These are phyloP conservation scores for Physcomitrellopsis africana DNA, from an alignment of 225 moss, liverwort and hornwort genomes.

Conservation along the genomic window DNA sequence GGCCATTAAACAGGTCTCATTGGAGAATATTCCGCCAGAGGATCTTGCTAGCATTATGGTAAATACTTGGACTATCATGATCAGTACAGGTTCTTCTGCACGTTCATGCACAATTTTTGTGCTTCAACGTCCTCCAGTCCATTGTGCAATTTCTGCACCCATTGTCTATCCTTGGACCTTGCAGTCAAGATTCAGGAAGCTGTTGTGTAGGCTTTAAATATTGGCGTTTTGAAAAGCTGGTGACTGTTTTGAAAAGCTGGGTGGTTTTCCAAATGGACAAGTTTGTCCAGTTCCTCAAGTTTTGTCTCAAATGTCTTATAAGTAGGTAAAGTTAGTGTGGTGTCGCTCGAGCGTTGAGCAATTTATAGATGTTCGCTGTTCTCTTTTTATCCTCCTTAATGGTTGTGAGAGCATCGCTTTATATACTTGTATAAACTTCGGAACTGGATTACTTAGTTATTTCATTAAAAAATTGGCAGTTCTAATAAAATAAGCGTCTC, in stretches of 20 bases:
- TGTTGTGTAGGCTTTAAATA: background rate
- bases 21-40: conserved; percentile 80
- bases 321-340: background rate
- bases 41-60: conserved; percentile 91
- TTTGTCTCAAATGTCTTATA: background rate
- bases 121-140: background rate
- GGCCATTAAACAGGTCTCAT: conserved; percentile 83
- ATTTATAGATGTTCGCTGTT: background rate
- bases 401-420: background rate
- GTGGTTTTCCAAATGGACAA: background rate
- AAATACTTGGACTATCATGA: conserved; percentile 17
- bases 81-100: background rate
- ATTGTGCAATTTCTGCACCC: background rate
- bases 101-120: background rate
- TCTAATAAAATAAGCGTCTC: background rate
- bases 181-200: background rate
- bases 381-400: background rate
- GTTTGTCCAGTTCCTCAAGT: background rate
- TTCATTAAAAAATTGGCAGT: background rate
- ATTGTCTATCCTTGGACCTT: background rate
- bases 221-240: background rate
- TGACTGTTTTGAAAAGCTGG: background rate
- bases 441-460: conserved; percentile 1
- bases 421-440: background rate
- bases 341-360: background rate